Conservation (phyloP, 2,329 filamentous ascomycete genomes). For the Cytospora paraplurivora region DNA sequence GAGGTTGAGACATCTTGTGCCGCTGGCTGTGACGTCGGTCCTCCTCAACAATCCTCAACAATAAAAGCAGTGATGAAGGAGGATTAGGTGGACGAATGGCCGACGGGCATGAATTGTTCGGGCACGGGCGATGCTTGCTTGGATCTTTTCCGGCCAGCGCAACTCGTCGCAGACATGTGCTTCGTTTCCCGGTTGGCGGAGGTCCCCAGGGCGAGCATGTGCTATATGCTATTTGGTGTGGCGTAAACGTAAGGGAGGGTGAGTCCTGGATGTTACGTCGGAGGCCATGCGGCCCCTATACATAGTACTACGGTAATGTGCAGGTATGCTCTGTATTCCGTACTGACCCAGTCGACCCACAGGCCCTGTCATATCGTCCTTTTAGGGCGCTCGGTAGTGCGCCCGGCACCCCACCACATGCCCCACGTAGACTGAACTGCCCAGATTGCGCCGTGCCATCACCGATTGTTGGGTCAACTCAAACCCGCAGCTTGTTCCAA, state of each 20-base stretch:
- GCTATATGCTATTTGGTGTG: background rate
- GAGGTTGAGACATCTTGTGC: slow-evolving; percentile 28
- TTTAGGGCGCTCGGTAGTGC: too few species aligned
- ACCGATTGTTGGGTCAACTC: too few species aligned
- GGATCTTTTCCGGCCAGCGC: slow-evolving; percentile 14
- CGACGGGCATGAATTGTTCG: slow-evolving; percentile 2
- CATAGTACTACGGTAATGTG: too few species aligned
- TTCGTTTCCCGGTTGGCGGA: background rate
- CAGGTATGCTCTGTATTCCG: too few species aligned
- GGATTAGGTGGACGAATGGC: background rate
- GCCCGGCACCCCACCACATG: too few species aligned
- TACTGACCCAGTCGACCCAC: too few species aligned
- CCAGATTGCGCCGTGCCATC: too few species aligned
- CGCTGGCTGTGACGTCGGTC: slow-evolving; percentile 3
- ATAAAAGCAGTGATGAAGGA: background rate
- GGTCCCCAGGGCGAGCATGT: background rate
- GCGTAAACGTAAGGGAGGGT: slow-evolving; percentile 6
- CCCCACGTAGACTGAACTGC: too few species aligned
- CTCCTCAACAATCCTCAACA: background rate
- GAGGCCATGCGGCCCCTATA: slow-evolving; percentile 8
- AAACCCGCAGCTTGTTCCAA: too few species aligned
- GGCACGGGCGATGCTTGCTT: slow-evolving; percentile 5
- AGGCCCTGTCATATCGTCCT: too few species aligned
- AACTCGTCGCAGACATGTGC: slow-evolving; percentile 17
- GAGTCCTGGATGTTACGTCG: slow-evolving; percentile 14